These are phyloP conservation scores for Aureobasidium musti DNA, from an alignment of 2,329 filamentous ascomycete species.

Conservation along the genomic window DNA sequence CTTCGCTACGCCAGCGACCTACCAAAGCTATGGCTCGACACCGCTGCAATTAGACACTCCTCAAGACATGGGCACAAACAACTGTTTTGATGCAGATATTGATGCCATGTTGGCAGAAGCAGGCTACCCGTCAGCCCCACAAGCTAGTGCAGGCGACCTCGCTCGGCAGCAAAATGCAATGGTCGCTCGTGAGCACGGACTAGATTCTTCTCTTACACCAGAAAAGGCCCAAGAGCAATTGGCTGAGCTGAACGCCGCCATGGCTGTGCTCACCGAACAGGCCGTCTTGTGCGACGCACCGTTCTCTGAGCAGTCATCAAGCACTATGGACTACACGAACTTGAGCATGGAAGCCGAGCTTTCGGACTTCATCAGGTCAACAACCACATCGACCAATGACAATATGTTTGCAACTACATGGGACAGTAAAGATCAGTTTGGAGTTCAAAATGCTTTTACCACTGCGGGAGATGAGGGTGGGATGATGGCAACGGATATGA, in stretches of 20 bases:
- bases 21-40: slow-evolving; percentile 7
- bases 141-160: slow-evolving; percentile 5
- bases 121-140: background rate
- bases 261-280: slow-evolving; percentile 12
- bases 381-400: background rate
- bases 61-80: background rate
- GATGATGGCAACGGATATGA: slow-evolving; percentile 1
- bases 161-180: slow-evolving; percentile 17
- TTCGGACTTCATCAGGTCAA: background rate
- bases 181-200: background rate
- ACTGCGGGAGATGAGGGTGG: background rate
- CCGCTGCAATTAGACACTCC: slow-evolving; percentile 12
- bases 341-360: slow-evolving; percentile 1
- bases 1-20: background rate
- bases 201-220: slow-evolving; percentile 6
- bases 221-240: slow-evolving; percentile 17
- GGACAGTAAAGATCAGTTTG: background rate
- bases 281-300: background rate
- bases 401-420: background rate
- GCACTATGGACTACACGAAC: background rate
- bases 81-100: background rate
- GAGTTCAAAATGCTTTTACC: background rate
- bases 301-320: background rate
- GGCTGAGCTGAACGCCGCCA: slow-evolving; percentile 12
- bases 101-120: slow-evolving; percentile 13